A percentile compares a stretch with the other conserved stretches of the same genome.
These are phyloP conservation scores for Pulveroboletus sp. DNA, from an alignment of 768 basidiomycete genomes.

Conservation along the genomic window DNA sequence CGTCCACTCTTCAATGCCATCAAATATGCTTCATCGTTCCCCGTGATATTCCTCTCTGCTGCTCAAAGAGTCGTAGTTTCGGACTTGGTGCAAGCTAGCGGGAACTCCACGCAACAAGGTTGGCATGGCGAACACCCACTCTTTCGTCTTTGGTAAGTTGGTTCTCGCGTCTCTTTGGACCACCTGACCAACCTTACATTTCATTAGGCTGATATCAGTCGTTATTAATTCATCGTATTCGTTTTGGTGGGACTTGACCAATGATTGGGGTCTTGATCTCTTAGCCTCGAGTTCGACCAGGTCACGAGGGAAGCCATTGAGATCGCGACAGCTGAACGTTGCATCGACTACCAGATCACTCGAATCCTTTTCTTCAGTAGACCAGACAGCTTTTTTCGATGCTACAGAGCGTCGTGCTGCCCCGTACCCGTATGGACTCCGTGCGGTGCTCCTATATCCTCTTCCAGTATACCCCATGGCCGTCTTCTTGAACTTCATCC, in stretches of 20 bases:
- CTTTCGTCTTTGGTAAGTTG: conserved; percentile 77
- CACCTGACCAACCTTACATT: conserved; percentile 3
- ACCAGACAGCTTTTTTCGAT: conserved; percentile 15
- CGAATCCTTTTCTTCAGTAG: background rate
- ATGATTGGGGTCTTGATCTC: conserved; percentile 93
- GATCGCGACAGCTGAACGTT: conserved; percentile 37
- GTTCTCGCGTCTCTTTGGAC: background rate
- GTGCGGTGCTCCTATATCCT: conserved; percentile 71
- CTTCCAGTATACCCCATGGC: conserved; percentile 80
- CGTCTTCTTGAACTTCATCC: conserved; percentile 76
- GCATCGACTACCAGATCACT: conserved; percentile 18
- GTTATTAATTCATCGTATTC: conserved; percentile 88
- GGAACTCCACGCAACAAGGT: conserved; percentile 38
- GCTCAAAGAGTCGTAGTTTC: conserved; percentile 70
- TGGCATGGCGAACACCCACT: conserved; percentile 78
- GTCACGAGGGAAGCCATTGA: conserved; percentile 32
- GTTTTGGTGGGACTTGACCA: conserved; percentile 98
- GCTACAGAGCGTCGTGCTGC: conserved; percentile 9
- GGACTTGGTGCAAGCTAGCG: conserved; percentile 51
- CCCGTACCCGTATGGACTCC: conserved; percentile 65
- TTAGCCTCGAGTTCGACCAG: conserved; percentile 39
- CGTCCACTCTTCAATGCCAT: conserved; percentile 85
- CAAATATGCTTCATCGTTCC: conserved; percentile 96
- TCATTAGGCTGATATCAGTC: conserved; percentile 72
- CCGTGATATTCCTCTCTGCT: conserved; percentile 91